Base-by-base conservation (phyloP, 2,329 filamentous ascomycete genomes). In the Colletotrichum destructivum region DNA sequence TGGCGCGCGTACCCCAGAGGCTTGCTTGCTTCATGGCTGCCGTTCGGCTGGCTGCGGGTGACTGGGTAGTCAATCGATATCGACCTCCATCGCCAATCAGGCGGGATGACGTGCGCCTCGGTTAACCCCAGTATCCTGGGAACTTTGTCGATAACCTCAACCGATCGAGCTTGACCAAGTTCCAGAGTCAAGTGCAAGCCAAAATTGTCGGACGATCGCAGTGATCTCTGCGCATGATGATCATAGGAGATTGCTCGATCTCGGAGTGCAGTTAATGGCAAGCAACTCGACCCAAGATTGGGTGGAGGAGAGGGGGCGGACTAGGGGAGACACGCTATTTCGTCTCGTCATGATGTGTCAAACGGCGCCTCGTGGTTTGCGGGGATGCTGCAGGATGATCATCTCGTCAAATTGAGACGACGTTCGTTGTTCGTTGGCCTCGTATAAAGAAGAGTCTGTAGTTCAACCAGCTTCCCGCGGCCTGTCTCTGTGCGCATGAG, bases 21-120 rank as follows among this genome's bases (percentile, higher is more conserved):
- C 44, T 61, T 68, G 49, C 44, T 67, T 49, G 64, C 68, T 56
- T 31, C 31, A 31, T 31, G 47, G 61, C 26, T 26, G 26, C 64
- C 59, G 60, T 62, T 71, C 61, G 62, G 70, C 67, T 66, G 66
- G 70, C 61, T 70, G 66, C 54, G 65, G 61, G 69, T 69, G 65
- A 69, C 65, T 69, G n/a, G 16, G 6, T 47, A 66, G 70, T 66
- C 54, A 61, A 46, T 71, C 66, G 54, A 64, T 55, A 54, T 68
- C 64, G 61, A 71, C 70, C 21, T 46, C 49, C 62, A 62, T 68
- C 60, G 70, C 66, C 40, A 71, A 71, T 46, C 69, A 47, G 52
- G 67, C 67, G 67, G 67, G 61, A 72, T 72, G 70, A 72, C 70
- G 70, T 72, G 70, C 70, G 38, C 67, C 47, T 70, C 56, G 70